A percentile compares a stretch with the other conserved stretches of the same genome.
phyloP scores from a whole-genome alignment of 345 rosid genomes.

The Hirschfeldia incana region DNA sequence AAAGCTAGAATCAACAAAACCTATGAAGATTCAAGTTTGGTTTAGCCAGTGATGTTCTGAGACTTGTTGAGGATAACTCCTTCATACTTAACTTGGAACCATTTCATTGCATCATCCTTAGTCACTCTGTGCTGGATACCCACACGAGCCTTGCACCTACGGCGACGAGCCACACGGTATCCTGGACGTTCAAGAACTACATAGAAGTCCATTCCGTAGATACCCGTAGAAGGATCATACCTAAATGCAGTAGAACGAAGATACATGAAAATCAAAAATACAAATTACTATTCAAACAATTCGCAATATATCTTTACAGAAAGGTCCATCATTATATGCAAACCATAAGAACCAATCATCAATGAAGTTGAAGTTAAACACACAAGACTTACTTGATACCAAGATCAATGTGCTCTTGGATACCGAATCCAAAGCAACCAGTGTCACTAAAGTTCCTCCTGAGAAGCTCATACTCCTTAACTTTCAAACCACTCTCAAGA shows the following conservation, averaged over 20 bases:
- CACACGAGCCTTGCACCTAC: conserved; percentile 51
- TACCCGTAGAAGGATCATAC: conserved; percentile 72
- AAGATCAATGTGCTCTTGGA: background rate
- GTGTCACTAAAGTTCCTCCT: background rate
- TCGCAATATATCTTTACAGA: background rate
- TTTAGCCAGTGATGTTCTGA: conserved; percentile 1
- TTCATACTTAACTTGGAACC: background rate
- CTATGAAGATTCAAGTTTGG: background rate
- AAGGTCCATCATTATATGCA: background rate
- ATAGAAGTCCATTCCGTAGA: conserved; percentile 70
- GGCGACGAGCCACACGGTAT: conserved; percentile 63
- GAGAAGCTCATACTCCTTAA: background rate
- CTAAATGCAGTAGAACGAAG: conserved; percentile 24
- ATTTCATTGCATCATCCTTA: background rate
- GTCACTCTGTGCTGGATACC: background rate
- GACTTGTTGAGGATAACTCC: conserved; percentile 1
- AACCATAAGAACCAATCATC: background rate
- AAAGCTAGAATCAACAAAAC: conserved; percentile 21
- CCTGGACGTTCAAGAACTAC: conserved; percentile 70
- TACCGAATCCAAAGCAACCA: background rate
- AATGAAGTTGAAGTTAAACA: background rate
- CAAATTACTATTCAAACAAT: too few species aligned
- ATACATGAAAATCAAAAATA: background rate
- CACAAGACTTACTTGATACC: conserved; percentile 10
- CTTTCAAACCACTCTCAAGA: conserved; percentile 1